Evolutionary conservation across 768 basidiomycete genomes (phyloP), one percentile per base, ranked within the genome.

Genomic region (Mycena haematopus): DNA sequence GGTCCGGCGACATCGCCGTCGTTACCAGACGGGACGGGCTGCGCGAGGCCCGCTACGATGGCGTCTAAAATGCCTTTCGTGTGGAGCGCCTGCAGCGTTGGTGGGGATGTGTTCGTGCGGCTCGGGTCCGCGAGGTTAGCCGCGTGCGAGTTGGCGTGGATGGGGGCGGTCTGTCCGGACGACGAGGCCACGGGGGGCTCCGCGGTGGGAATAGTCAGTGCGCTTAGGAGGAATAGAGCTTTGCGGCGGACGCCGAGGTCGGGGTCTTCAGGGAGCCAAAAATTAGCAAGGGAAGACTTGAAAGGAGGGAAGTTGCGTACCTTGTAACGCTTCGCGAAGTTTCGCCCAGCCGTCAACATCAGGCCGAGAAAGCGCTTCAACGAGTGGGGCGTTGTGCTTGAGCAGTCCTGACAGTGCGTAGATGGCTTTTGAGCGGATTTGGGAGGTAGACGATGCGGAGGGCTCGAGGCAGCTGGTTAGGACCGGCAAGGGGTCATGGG

Each of bases 161-260:
- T 79, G 79, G 51, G 73, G 68, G 21, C 62, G 24, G n/a, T n/a
- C n/a, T 35, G 63, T 29, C n/a, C 15, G 40, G 69, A 58, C 6
- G 72, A 65, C 19, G 70, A 53, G 13, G 73, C 33, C 10, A 73
- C 61, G 6, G 73, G 58, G 17, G 4, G 29, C 29, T 4, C 29
- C 29, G 69, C 66, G 17, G 70, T 76, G 2, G 90, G 89, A 0
- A 83, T 77, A 51, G 94, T 82, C 55, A 95, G 84, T 0, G 85
- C 77, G 70, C 86, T 87, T 38, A 96, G 79, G 19, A 96, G 83
- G 76, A 95, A 95, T 4, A 85, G 82, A 0, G 84, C 80, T 72
- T 96, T 96, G 56, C 93, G 83, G 21, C 94, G 88, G 55, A 95
- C 85, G 38, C 76, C 74, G 27, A 92, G 88, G 65, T 91, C 86